Percentiles rank a stretch among this genome's conserved stretches.
These are phyloP conservation scores for Coleophoma crateriformis DNA, from an alignment of 2,329 filamentous ascomycete genomes.

Conservation along the genomic window DNA sequence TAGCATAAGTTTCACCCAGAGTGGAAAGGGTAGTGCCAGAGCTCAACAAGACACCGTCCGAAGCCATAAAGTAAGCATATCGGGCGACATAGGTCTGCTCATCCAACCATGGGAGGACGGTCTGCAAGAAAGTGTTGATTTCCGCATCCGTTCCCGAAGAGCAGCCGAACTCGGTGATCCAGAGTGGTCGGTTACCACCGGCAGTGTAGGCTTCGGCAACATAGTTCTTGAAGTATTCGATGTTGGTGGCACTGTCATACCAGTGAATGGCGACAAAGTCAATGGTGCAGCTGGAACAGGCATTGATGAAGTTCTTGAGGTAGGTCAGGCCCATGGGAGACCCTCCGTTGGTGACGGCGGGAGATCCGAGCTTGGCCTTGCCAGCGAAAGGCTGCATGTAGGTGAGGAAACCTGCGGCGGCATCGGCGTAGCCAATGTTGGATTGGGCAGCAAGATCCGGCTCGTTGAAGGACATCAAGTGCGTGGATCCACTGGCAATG, in stretches of 20 bases:
- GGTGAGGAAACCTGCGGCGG: conserved; percentile 32
- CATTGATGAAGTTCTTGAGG: conserved; percentile 35
- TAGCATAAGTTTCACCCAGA: background rate
- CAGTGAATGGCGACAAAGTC: conserved; percentile 41
- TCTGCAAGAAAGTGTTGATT: conserved; percentile 32
- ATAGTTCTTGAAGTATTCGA: conserved; percentile 36
- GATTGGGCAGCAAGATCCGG: conserved; percentile 57
- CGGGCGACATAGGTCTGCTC: conserved; percentile 30
- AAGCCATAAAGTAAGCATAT: conserved; percentile 33
- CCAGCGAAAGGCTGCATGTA: conserved; percentile 39
- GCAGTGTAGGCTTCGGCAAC: conserved; percentile 31
- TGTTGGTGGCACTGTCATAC: conserved; percentile 33
- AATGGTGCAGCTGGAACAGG: conserved; percentile 35
- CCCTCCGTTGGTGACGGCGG: conserved; percentile 41
- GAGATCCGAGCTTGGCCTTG: conserved; percentile 37
- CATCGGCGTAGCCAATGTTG: conserved; percentile 33
- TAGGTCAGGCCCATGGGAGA: conserved; percentile 35
- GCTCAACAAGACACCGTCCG: conserved; percentile 26
- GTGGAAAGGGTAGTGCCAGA: conserved; percentile 2
- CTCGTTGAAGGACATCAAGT: conserved; percentile 68
- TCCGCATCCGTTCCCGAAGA: conserved; percentile 24
- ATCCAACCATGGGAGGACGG: conserved; percentile 39
- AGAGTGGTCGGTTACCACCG: conserved; percentile 32
- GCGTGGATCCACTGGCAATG: conserved; percentile 46
- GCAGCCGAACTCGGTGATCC: conserved; percentile 38